A percentile compares a stretch with the other conserved stretches of the same genome.
phyloP scores from a whole-genome alignment of 768 basidiomycete species.

The Tephrocybe sp. region DNA sequence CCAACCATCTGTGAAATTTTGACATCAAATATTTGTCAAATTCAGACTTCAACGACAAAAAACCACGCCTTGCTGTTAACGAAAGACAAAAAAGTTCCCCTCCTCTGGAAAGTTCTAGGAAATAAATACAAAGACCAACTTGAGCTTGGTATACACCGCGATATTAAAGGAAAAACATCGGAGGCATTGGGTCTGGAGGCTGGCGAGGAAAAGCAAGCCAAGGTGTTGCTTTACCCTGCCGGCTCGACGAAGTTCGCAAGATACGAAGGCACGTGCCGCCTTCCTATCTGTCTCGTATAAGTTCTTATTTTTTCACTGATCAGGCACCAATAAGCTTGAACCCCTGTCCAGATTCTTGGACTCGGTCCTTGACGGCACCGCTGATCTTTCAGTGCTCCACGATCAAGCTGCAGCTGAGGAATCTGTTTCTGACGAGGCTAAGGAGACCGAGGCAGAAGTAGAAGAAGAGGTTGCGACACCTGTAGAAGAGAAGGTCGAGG shows the following conservation, averaged over 20 bases:
- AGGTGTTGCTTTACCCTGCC: conserved; percentile 70
- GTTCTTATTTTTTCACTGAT: neutral
- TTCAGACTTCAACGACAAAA: conserved; percentile 29
- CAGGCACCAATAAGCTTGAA: conserved; percentile 74
- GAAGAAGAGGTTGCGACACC: conserved; percentile 58
- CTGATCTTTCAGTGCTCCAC: conserved; percentile 47
- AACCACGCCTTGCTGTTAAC: conserved; percentile 69
- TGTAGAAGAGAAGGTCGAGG: conserved; percentile 42
- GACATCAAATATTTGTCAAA: neutral
- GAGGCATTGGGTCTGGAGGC: conserved; percentile 58
- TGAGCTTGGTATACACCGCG: conserved; percentile 62
- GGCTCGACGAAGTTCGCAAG: conserved; percentile 55
- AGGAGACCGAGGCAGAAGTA: conserved; percentile 47
- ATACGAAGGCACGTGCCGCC: conserved; percentile 60
- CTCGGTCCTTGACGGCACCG: conserved; percentile 67
- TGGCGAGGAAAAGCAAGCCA: conserved; percentile 54
- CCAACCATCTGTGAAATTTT: neutral
- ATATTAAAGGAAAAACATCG: conserved; percentile 62
- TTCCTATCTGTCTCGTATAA: neutral
- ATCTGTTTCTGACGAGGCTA: conserved; percentile 32
- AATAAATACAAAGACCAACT: conserved; percentile 70
- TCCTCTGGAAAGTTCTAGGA: conserved; percentile 79
- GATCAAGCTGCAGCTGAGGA: conserved; percentile 42
- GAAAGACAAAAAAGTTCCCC: conserved; percentile 73
- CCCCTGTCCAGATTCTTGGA: conserved; percentile 74